phyloP scores from a whole-genome alignment of 441 rosid genomes.

The Adansonia madagascariensis region DNA sequence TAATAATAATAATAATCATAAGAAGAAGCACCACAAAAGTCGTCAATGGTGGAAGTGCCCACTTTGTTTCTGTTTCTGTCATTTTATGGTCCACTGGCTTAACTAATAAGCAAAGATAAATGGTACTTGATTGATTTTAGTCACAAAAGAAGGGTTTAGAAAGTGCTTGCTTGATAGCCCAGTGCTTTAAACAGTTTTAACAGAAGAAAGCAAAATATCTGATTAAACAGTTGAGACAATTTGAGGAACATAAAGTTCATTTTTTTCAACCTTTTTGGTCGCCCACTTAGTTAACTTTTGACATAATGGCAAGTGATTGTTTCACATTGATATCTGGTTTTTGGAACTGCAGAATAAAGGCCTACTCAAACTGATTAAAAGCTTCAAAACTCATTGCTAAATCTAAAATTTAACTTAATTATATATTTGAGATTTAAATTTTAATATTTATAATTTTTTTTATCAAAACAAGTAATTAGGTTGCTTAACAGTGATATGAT shows the following conservation, averaged over 20 bases:
- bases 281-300: slow-evolving; percentile 15
- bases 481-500: background rate
- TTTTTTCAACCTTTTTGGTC: slow-evolving; percentile 14
- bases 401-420: no score
- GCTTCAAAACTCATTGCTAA: background rate
- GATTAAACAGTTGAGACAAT: slow-evolving; percentile 9
- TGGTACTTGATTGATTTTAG: background rate
- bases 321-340: slow-evolving; percentile 17
- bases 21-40: background rate
- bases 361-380: background rate
- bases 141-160: background rate
- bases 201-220: background rate
- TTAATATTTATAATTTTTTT: no score
- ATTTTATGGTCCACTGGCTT: background rate
- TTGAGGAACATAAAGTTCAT: background rate
- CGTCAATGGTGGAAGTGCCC: slow-evolving; percentile 21
- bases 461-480: background rate
- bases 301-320: slow-evolving; percentile 12
- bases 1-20: background rate
- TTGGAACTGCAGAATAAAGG: background rate
- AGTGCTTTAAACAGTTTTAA: slow-evolving; percentile 1
- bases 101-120: slow-evolving; percentile 9
- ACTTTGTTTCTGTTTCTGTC: slow-evolving; percentile 15
- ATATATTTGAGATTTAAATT: no score
- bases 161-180: slow-evolving; percentile 6